Evolutionary conservation across 2,329 filamentous ascomycete species (phyloP), one percentile per base, ranked within the genome.

Genomic region (Emmonsia crescens): DNA sequence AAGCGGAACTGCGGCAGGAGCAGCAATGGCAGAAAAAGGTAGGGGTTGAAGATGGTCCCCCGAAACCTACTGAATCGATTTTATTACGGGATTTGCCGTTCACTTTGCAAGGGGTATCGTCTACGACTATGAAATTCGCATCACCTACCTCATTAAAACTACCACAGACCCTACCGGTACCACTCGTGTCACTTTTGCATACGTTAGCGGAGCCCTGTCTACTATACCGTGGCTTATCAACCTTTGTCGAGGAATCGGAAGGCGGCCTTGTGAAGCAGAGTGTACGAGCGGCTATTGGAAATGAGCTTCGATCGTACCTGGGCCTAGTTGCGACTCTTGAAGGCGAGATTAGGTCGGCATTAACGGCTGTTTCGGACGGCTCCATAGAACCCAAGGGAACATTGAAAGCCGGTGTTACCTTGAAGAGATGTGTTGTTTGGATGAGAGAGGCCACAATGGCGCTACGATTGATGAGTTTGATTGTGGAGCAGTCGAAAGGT

Each of bases 371-470:
- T n/a, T 44, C 63, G 1, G 48, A 46, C 40, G 69, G 72, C 46
- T 64, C 65, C 42, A 83, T 83, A 3, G 84, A 88, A 2, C 82
- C 86, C 55, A 83, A 84, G 52, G 87, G 88, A 1, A 85, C 95
- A 60, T 88, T 90, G 5, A 94, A 92, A 68, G 87, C 89, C 0
- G 91, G 92, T 1, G 93, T 99, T 16, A 99, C 94, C 0, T 78
- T 99, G 58, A 97, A 97, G 74, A 83, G 94, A 72, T 97, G 93
- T 69, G 89, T 99, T 2, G 89, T 99, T 29, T 99, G 95, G 95
- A 97, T 92, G 9, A 85, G 93, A 67, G 95, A 99, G 74, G 91
- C 94, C 6, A 99, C 94, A 0, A 95, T 97, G 87, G 94, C 92
- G 0, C 76, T 99, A 67, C 85, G 94, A 19, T 79, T 99, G 61